Conservation (phyloP, 176 grass and related monocot species). For the Phoenix roebelenii region DNA sequence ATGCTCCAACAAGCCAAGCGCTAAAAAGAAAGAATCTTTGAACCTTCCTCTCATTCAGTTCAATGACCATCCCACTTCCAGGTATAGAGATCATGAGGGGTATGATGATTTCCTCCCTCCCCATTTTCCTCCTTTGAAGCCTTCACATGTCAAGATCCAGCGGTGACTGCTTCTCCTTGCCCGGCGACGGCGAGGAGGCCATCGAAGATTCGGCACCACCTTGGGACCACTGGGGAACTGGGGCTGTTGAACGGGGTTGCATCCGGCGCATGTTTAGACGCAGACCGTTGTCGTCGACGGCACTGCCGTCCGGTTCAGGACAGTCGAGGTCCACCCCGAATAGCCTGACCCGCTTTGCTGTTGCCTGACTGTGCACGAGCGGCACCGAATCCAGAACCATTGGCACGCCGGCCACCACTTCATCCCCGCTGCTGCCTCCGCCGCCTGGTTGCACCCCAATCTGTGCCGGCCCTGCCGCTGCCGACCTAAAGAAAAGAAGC, state of each 20-base stretch:
- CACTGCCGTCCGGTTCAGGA: conserved; percentile 28
- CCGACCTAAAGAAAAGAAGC: conserved; percentile 32
- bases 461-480: conserved; percentile 28
- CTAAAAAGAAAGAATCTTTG: conserved; percentile 35
- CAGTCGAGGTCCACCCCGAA: conserved; percentile 93
- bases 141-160: conserved; percentile 94
- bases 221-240: conserved; percentile 37
- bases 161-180: conserved; percentile 50
- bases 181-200: conserved; percentile 49
- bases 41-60: conserved; percentile 32
- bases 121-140: background rate
- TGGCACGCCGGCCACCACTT: conserved; percentile 10
- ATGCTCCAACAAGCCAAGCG: conserved; percentile 39
- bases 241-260: conserved; percentile 35
- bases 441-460: conserved; percentile 29
- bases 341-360: conserved; percentile 67
- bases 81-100: background rate
- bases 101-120: background rate
- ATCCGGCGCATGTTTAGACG: conserved; percentile 31
- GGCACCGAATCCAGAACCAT: conserved; percentile 58
- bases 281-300: conserved; percentile 21
- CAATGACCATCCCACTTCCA: background rate
- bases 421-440: background rate
- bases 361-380: conserved; percentile 29
- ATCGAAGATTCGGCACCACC: conserved; percentile 2